These are phyloP conservation scores for Bodo saltans DNA, from an alignment of 78 protist species.

Conservation along the genomic window DNA sequence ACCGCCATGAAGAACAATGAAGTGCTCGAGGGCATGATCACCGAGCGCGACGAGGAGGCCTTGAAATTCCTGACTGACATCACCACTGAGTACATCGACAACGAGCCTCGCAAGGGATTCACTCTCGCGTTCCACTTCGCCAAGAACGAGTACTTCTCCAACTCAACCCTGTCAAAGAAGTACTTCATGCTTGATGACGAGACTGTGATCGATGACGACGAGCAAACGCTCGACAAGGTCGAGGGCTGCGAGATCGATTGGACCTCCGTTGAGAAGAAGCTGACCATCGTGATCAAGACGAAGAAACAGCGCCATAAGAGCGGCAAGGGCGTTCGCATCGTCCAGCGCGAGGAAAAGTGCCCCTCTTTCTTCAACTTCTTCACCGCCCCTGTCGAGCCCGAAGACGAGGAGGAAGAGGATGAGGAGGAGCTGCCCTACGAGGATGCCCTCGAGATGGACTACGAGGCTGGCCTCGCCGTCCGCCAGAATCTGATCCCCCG, in stretches of 20 bases:
- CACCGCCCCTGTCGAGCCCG: constrained; percentile 34
- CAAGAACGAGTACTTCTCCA: constrained; percentile 56
- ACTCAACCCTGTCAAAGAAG: constrained; percentile 54
- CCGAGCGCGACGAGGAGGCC: constrained; percentile 36
- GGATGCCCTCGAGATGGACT: constrained; percentile 40
- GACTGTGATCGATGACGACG: constrained; percentile 19
- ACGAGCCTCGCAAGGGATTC: constrained; percentile 41
- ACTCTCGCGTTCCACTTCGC: constrained; percentile 39
- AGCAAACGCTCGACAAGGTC: constrained; percentile 35
- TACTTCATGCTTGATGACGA: constrained; percentile 27
- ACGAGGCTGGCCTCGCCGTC: constrained; percentile 44
- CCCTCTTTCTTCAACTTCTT: constrained; percentile 63
- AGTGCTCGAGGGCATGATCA: constrained; percentile 17
- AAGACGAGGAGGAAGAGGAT: constrained; percentile 26
- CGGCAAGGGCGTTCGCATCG: constrained; percentile 20
- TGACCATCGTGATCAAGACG: constrained; percentile 28
- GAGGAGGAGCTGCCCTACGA: constrained; percentile 19
- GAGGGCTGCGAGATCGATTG: constrained; percentile 48
- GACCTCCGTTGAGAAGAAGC: constrained; percentile 37
- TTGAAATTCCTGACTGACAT: constrained; percentile 33
- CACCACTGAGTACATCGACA: not conserved
- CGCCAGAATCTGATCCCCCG: constrained; percentile 35
- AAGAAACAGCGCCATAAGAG: constrained; percentile 49
- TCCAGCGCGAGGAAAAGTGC: constrained; percentile 35
- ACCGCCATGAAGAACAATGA: constrained; percentile 32